Percentiles rank a stretch among this genome's conserved stretches.
These are phyloP conservation scores for Cladophialophora immunda DNA, from an alignment of 2,329 filamentous ascomycete genomes.

Conservation along the genomic window DNA sequence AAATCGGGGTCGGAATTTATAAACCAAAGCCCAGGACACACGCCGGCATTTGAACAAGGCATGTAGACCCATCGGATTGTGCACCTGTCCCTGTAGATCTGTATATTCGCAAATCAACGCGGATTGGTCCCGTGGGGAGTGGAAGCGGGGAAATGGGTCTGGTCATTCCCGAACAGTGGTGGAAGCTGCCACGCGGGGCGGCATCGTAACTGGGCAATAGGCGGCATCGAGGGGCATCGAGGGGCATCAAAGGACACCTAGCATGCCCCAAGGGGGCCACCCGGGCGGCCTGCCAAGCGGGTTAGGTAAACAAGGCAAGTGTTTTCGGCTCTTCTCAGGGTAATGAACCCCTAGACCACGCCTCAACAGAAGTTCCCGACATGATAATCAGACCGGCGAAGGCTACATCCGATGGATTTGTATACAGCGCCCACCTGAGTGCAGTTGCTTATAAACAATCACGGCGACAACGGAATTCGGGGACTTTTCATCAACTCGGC, in stretches of 20 bases:
- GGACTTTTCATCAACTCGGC: neutral
- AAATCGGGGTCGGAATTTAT: neutral
- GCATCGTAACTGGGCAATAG: neutral
- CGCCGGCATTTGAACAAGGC: conserved; percentile 20
- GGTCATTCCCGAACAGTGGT: neutral
- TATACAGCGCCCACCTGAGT: neutral
- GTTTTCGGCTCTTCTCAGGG: neutral
- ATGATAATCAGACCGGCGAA: neutral
- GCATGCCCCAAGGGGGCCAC: neutral
- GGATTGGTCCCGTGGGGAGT: neutral
- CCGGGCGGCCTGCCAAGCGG: neutral
- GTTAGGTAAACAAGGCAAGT: neutral
- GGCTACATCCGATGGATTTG: neutral
- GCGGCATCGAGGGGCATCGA: neutral
- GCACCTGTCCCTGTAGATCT: conserved; percentile 10
- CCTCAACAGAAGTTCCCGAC: neutral
- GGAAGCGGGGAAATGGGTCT: conserved; percentile 3
- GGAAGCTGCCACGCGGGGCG: neutral
- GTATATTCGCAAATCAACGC: neutral
- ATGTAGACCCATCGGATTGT: conserved; percentile 8
- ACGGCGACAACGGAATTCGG: neutral
- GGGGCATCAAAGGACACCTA: neutral
- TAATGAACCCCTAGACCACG: neutral
- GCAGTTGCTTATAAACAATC: neutral
- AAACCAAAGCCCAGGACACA: neutral